Evolutionary conservation across 805 yeast species (phyloP), one percentile per base, ranked within the genome.

Genomic region (Wickerhamomyces queroliae): DNA sequence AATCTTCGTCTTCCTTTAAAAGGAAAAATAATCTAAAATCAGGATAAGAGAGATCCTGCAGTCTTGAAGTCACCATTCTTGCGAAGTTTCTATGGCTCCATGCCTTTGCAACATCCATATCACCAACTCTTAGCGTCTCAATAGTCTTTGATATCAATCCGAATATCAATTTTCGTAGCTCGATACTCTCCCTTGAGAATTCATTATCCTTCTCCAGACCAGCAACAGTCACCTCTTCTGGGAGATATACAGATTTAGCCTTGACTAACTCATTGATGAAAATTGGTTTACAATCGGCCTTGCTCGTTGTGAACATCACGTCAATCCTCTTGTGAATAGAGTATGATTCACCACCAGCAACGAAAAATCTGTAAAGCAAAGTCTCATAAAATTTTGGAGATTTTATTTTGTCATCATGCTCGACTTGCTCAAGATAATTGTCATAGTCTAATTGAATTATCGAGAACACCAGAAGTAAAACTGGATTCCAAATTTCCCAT

Each of bases 401-500:
- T 10, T 2, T 7, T 10, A 34, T 24, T 22, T 20, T 11, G 4
- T 36, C 35, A 20, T 22, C 21, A 5, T 13, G 5, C 5, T 28
- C n/a, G 11, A 36, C 27, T 4, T 25, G 19, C 3, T 20, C 16
- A 9, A 30, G 19, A 27, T 20, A 48, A 27, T 32, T 37, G 18
- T 38, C 36, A 2, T 29, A 26, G 4, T 43, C 43, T 1, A 49
- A 26, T 13, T 48, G 52, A 15, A 48, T 11, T 5, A 49, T 50
- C 25, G 48, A 50, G 5, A 55, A 20, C 2, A 57, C 43, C 2
- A 50, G 19, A 9, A 15, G 23, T 8, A 54, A 22, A 2, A 53
- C 25, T 9, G 47, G 47, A n/a, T 37, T 22, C 59, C 58, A 53
- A 39, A 48, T 48, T 24, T 45, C 33, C 51, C 49, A 51, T 13